Conservation (phyloP, 768 basidiomycete species). For the Myochromella boudieri region DNA sequence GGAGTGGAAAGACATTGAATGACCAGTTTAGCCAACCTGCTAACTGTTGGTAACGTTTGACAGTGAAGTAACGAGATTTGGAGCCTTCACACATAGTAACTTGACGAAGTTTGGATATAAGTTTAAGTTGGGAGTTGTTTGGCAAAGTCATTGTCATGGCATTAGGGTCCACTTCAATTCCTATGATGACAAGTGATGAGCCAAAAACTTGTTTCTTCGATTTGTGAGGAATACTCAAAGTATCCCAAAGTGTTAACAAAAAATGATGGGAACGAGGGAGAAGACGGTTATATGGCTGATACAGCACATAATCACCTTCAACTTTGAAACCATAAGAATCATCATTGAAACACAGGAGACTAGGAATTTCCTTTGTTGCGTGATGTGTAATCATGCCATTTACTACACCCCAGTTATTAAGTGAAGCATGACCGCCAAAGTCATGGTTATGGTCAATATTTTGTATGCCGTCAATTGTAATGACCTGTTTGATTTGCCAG, state of each 20-base stretch:
- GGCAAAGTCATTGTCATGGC: slow-evolving; percentile 27
- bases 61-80: too few relatives aligned
- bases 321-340: slow-evolving; percentile 20
- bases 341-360: slow-evolving; percentile 28
- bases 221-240: too few relatives aligned
- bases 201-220: not conserved
- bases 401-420: slow-evolving; percentile 25
- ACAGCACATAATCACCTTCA: not conserved
- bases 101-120: slow-evolving; percentile 4
- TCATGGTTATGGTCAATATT: slow-evolving; percentile 30
- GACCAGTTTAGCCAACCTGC: slow-evolving; percentile 5
- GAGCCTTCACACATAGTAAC: not conserved
- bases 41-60: slow-evolving; percentile 1
- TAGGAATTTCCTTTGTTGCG: slow-evolving; percentile 13
- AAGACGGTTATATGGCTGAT: not conserved
- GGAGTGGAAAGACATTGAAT: slow-evolving; percentile 7
- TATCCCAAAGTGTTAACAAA: slow-evolving; percentile 39
- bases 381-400: slow-evolving; percentile 29
- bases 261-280: slow-evolving; percentile 30
- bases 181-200: slow-evolving; percentile 30
- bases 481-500: slow-evolving; percentile 34
- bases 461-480: slow-evolving; percentile 25
- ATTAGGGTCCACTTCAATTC: slow-evolving; percentile 34
- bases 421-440: slow-evolving; percentile 30
- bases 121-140: not conserved